Percentiles rank a stretch among this genome's conserved stretches.
phyloP scores from a whole-genome alignment of 306 rosid genomes.

The Ormosia emarginata region DNA sequence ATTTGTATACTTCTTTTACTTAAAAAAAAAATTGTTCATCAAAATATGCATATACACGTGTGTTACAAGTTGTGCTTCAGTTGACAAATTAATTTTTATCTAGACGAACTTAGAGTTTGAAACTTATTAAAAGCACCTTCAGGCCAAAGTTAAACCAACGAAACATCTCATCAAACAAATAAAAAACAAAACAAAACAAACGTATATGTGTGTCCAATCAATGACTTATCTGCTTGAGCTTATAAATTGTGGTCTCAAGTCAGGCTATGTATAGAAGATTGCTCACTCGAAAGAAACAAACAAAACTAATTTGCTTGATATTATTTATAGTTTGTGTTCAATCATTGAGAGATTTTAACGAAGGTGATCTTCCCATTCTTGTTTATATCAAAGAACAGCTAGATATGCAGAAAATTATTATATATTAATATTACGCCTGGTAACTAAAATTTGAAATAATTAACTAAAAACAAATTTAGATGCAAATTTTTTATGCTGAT shows the following conservation, averaged over 20 bases:
- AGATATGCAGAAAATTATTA: too few species aligned
- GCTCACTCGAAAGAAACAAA: too few species aligned
- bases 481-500: not conserved
- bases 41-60: not conserved
- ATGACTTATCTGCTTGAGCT: too few species aligned
- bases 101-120: not conserved
- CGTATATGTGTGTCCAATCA: too few species aligned
- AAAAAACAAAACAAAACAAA: too few species aligned
- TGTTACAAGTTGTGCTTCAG: not conserved
- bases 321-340: not conserved
- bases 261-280: too few species aligned
- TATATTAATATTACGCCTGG: too few species aligned
- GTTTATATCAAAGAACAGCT: not conserved
- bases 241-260: too few species aligned
- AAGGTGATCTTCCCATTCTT: not conserved
- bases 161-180: too few species aligned
- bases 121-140: too few species aligned
- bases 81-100: not conserved
- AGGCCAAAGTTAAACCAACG: not conserved
- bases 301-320: not conserved
- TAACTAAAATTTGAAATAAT: not conserved
- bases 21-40: not conserved
- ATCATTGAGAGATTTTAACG: not conserved
- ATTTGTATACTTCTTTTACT: too few species aligned
- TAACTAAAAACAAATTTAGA: not conserved